Percentiles rank a stretch among this genome's conserved stretches.
Evolutionary conservation across 352 stramenopile genomes (phyloP).

Genomic region (Hyaloperonospora brassicae): DNA sequence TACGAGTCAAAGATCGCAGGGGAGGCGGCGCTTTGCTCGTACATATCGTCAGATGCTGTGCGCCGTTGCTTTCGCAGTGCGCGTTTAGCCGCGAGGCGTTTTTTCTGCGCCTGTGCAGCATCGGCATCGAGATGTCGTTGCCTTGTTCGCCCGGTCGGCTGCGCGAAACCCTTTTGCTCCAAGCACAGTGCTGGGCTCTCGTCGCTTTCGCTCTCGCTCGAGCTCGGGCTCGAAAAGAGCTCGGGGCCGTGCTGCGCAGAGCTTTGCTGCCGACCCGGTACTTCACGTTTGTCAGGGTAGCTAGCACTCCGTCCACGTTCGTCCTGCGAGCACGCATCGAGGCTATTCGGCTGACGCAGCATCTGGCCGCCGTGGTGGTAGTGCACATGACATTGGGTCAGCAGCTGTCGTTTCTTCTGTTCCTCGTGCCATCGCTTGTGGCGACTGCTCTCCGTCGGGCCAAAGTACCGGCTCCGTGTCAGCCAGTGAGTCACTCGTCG

Average conservation of each 20-base stretch:
- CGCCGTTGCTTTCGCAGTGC: conserved; percentile 31
- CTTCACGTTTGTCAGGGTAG: conserved; percentile 25
- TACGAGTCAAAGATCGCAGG: conserved; percentile 16
- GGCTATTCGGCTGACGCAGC: conserved; percentile 3
- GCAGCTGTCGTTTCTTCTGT: conserved; percentile 48
- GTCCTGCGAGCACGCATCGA: conserved; percentile 10
- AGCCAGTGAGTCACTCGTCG: conserved; percentile 43
- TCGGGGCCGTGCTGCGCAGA: conserved; percentile 3
- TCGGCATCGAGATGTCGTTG: conserved; percentile 26
- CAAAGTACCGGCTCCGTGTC: conserved; percentile 68
- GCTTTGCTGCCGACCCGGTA: conserved; percentile 4
- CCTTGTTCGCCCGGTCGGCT: conserved; percentile 43
- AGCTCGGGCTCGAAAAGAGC: conserved; percentile 17
- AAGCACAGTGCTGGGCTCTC: conserved; percentile 25
- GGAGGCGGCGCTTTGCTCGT: conserved; percentile 27
- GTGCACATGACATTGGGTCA: conserved; percentile 22
- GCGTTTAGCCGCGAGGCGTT: conserved; percentile 25
- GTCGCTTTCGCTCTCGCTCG: conserved; percentile 27
- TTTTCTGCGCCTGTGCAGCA: conserved; percentile 16
- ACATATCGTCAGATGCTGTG: conserved; percentile 33
- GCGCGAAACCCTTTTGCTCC: conserved; percentile 51
- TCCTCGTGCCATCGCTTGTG: conserved; percentile 71
- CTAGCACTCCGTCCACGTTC: conserved; percentile 33
- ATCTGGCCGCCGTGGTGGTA: conserved; percentile 14
- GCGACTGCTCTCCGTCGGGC: conserved; percentile 65